A percentile compares a stretch with the other conserved stretches of the same genome.
Conservation (phyloP, 2,329 filamentous ascomycete genomes). For the Xylaria sp. region DNA sequence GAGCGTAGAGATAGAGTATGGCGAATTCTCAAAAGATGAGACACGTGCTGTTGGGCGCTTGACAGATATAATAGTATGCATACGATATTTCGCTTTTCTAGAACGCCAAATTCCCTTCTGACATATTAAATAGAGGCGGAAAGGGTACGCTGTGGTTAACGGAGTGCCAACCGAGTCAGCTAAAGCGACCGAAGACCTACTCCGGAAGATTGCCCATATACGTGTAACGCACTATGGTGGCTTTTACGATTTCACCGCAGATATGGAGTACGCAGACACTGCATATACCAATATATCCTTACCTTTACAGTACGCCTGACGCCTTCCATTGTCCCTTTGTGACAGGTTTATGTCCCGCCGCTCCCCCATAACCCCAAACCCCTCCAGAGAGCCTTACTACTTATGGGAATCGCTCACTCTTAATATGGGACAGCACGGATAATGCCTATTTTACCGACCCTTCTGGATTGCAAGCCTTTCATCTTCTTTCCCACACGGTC, state of each 20-base stretch:
- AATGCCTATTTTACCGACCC: conserved; percentile 96
- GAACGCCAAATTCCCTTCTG: conserved; percentile 8
- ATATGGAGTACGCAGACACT: conserved; percentile 85
- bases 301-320: conserved; percentile 63
- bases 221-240: conserved; percentile 88
- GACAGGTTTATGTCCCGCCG: not conserved
- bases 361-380: not conserved
- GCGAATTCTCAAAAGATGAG: conserved; percentile 62
- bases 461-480: conserved; percentile 88
- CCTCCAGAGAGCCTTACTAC: not conserved
- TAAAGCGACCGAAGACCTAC: conserved; percentile 72
- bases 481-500: conserved; percentile 76
- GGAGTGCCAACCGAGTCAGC: conserved; percentile 69
- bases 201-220: conserved; percentile 85
- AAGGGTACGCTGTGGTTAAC: conserved; percentile 80
- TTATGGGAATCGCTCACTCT: not conserved
- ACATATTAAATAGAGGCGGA: conserved; percentile 56
- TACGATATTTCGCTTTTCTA: not conserved
- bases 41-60: conserved; percentile 63
- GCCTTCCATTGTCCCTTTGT: not conserved
- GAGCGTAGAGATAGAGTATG: conserved; percentile 58
- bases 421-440: conserved; percentile 65
- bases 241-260: conserved; percentile 82
- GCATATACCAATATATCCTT: conserved; percentile 89
- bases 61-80: conserved; percentile 64